Base-by-base conservation (phyloP, 371 early-diverging fungal species). In the Mortierella sp. region DNA sequence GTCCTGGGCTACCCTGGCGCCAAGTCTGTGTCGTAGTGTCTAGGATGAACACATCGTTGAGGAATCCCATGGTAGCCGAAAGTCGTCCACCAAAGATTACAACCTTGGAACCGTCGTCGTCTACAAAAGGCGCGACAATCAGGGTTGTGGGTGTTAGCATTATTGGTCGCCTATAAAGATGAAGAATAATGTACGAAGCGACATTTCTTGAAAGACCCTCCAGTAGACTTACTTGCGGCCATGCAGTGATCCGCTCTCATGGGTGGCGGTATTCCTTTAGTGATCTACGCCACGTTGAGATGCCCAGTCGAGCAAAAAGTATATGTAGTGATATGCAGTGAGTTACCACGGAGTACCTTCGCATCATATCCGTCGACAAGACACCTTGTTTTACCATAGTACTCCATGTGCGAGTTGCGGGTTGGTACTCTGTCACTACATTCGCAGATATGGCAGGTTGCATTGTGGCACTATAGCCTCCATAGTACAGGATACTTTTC, bases 171-270 rank as follows among this genome's bases (percentile, higher is more conserved):
- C n/a, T n/a, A n/a, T n/a, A n/a, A n/a, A n/a, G n/a, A n/a, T n/a
- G n/a, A n/a, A n/a, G n/a, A n/a, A n/a, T n/a, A n/a, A n/a, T n/a
- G n/a, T n/a, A n/a, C n/a, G n/a, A n/a, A n/a, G n/a, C n/a, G n/a
- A n/a, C n/a, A n/a, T n/a, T n/a, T n/a, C n/a, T n/a, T n/a, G n/a
- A n/a, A n/a, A n/a, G n/a, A n/a, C n/a, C n/a, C n/a, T n/a, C n/a
- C n/a, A n/a, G n/a, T n/a, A n/a, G n/a, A n/a, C 71, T 47, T 71
- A 71, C 71, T 71, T 17, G 71, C 7, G 2, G 71, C 31, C 71
- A 71, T 71, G 63, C 71, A 71, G 37, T 64, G 64, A 32, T 71
- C 71, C 9, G 71, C 59, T 23, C 71, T 39, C 43, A 50, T 50
- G 2, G 60, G 19, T 43, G 71, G 71, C 15, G 60, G 39, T 6